Conservation (phyloP, 2,329 filamentous ascomycete genomes). For the Cladophialophora exuberans region DNA sequence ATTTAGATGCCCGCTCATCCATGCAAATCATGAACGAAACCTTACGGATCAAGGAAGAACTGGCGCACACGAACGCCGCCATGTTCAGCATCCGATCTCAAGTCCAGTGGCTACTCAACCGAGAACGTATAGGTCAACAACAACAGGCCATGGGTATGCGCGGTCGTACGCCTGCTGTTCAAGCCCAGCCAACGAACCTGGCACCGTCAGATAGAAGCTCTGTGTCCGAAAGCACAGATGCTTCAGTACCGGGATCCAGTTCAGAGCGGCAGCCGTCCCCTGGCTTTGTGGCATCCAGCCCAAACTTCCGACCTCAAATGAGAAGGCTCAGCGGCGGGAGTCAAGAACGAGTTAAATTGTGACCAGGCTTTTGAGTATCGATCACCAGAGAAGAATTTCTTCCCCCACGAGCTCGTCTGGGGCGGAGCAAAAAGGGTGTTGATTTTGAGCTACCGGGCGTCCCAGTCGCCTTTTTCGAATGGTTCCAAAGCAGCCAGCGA, state of each 20-base stretch:
- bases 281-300: slow-evolving; percentile 19
- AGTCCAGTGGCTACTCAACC: slow-evolving; percentile 65
- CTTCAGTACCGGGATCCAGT: slow-evolving; percentile 13
- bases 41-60: slow-evolving; percentile 63
- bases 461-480: too few species aligned
- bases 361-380: not conserved
- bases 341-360: slow-evolving; percentile 29
- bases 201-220: slow-evolving; percentile 21
- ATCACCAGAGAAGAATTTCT: not conserved
- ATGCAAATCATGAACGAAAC: slow-evolving; percentile 68
- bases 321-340: slow-evolving; percentile 26
- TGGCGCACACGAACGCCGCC: slow-evolving; percentile 63
- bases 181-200: slow-evolving; percentile 16
- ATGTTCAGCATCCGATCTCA: slow-evolving; percentile 63
- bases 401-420: too few species aligned
- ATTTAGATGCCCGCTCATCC: slow-evolving; percentile 63
- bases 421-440: not conserved
- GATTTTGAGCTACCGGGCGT: too few species aligned
- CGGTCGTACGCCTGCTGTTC: slow-evolving; percentile 25
- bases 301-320: slow-evolving; percentile 26
- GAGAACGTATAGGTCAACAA: slow-evolving; percentile 45
- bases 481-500: too few species aligned
- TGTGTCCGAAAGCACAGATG: slow-evolving; percentile 21
- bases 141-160: slow-evolving; percentile 28
- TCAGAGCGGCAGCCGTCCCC: slow-evolving; percentile 19